phyloP scores from a whole-genome alignment of 2,329 filamentous ascomycete species.

The Eurotiales sp. region DNA sequence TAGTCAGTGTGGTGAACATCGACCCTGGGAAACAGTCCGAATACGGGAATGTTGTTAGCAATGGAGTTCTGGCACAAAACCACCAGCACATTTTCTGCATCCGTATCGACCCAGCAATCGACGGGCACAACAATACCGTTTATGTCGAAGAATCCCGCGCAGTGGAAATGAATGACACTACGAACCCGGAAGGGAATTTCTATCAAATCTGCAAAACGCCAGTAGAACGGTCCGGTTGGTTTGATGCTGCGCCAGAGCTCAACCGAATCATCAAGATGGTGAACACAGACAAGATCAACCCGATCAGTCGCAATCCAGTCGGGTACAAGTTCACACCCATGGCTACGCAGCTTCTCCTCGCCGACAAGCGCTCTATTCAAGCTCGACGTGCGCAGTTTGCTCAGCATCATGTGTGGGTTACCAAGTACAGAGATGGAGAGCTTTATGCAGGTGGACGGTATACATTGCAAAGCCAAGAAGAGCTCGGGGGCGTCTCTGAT shows the following conservation, averaged over 20 bases:
- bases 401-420: constrained; percentile 55
- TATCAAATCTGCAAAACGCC: constrained; percentile 48
- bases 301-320: constrained; percentile 51
- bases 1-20: constrained; percentile 62
- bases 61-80: constrained; percentile 62
- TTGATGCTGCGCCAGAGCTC: constrained; percentile 41
- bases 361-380: constrained; percentile 51
- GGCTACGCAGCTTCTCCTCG: constrained; percentile 56
- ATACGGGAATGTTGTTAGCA: constrained; percentile 64
- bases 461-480: constrained; percentile 48
- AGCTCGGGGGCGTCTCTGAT: constrained; percentile 33
- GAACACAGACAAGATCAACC: constrained; percentile 51
- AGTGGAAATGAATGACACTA: constrained; percentile 51
- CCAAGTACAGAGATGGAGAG: constrained; percentile 50
- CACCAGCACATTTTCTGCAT: constrained; percentile 73
- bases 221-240: constrained; percentile 45
- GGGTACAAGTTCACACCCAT: constrained; percentile 55
- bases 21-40: constrained; percentile 58
- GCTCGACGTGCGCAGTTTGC: constrained; percentile 52
- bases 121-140: constrained; percentile 52
- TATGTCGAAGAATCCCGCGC: constrained; percentile 56
- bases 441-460: constrained; percentile 53
- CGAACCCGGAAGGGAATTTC: constrained; percentile 52
- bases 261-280: constrained; percentile 57
- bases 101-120: constrained; percentile 59